Evolutionary conservation across 129 eudicot species (phyloP), one percentile per base, ranked within the genome.

Genomic region (Centella asiatica): DNA sequence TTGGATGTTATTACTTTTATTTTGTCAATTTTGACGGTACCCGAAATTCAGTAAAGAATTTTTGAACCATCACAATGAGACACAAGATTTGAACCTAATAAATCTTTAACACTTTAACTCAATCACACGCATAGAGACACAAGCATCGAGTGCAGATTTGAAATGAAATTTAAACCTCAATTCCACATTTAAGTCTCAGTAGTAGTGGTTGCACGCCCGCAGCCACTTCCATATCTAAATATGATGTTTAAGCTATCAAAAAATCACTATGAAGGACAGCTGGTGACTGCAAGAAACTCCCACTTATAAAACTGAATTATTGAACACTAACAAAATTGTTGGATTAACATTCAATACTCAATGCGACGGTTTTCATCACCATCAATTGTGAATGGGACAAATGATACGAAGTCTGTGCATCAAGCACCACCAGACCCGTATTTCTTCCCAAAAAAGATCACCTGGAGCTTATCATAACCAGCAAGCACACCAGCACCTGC

Each of bases 401-500:
- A 19, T 18, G 5, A 6, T 28, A 17, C 15, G 13, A 24, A 3
- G 6, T 13, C 9, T 17, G 15, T 12, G 44, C 4, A 2, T 34
- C 9, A 83, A 46, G 64, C 82, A 54, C 89, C 80, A 27, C 85
- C 89, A 22, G 89, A 83, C 9, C 82, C 76, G 44, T 78, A 83
- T 71, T 79, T 83, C 85, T 83, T 83, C 24, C 89, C 85, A 0
- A 78, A 66, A n/a, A 83, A 80, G n/a, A 76, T 25, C 32, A 78
- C 36, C 68, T 83, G 90, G 24, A 83, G 72, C 66, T 83, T 83
- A 48, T 83, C 90, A 29, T 83, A 83, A 47, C 90, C 90, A n/a
- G 85, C 80, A 25, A 83, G 83, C 49, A 79, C 90, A 66, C 85
- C 90, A 70, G 90, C 90, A 73, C 90, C 85, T 19, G 90, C 85